phyloP scores from a whole-genome alignment of 2,329 filamentous ascomycete species.

The Fusarium sp. region DNA sequence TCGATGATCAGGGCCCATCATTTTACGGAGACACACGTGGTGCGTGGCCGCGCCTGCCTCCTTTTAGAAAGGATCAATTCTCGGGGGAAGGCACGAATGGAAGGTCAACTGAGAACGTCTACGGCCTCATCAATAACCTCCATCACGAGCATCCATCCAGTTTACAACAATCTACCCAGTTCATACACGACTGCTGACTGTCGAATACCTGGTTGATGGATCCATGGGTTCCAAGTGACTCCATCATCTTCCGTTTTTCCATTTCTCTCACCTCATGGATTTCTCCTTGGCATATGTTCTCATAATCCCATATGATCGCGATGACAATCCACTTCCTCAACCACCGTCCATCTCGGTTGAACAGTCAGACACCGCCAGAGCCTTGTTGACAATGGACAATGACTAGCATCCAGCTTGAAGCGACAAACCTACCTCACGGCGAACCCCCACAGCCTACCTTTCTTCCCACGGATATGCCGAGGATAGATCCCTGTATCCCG shows the following conservation, averaged over 20 bases:
- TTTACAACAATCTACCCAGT: neutral
- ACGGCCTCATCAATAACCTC: neutral
- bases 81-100: neutral
- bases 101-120: conserved; percentile 2
- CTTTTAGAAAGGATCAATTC: neutral
- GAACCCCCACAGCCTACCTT: neutral
- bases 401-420: neutral
- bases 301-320: neutral
- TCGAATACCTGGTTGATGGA: neutral
- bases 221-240: neutral
- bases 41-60: neutral
- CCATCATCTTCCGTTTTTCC: neutral
- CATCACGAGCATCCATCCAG: neutral
- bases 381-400: neutral
- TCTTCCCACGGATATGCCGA: neutral
- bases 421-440: neutral
- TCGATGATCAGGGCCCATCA: neutral
- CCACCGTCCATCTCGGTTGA: neutral
- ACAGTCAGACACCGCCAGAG: neutral
- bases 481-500: neutral
- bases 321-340: neutral
- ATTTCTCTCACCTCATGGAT: neutral
- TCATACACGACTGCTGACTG: neutral
- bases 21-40: neutral
- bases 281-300: neutral